phyloP scores from a whole-genome alignment of 163 green algal species.

The Chlorella variabilis region DNA sequence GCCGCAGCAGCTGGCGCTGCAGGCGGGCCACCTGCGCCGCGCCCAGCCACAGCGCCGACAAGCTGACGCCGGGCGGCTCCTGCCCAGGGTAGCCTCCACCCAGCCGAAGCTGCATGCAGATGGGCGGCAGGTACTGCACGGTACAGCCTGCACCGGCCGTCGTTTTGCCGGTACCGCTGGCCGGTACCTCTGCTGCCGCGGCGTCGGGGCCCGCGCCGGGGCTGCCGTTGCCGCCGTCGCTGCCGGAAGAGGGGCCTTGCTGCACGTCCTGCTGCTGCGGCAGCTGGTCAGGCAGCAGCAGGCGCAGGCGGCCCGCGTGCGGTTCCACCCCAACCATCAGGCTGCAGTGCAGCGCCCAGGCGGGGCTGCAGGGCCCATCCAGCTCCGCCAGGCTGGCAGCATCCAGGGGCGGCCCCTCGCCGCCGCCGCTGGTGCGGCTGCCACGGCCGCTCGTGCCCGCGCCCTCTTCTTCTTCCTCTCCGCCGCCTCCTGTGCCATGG shows the following conservation, averaged over 20 bases:
- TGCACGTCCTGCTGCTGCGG: neutral
- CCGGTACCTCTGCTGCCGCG: neutral
- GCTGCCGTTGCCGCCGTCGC: neutral
- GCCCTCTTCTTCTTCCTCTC: neutral
- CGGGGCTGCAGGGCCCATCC: neutral
- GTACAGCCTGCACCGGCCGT: constrained; percentile 11
- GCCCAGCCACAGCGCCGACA: constrained; percentile 57
- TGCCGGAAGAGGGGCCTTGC: too few relatives aligned
- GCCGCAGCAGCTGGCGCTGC: constrained; percentile 25
- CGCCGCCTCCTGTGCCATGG: neutral
- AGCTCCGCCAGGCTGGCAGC: neutral
- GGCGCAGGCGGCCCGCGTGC: neutral
- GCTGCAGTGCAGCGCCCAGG: constrained; percentile 36
- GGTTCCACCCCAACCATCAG: constrained; percentile 11
- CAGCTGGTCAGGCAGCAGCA: constrained; percentile 8
- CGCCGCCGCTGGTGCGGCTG: neutral
- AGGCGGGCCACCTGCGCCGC: constrained; percentile 10
- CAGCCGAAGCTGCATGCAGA: constrained; percentile 57
- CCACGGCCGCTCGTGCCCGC: neutral
- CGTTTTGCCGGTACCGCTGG: neutral
- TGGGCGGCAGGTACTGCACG: constrained; percentile 55
- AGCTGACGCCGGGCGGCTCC: constrained; percentile 20
- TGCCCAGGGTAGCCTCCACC: constrained; percentile 50
- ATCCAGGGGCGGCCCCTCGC: neutral
- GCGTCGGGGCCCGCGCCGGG: neutral